Evolutionary conservation across 1,284 basidiomycete genomes (phyloP), one percentile per base, ranked within the genome.

Genomic region (Ceratobasidium sp.): DNA sequence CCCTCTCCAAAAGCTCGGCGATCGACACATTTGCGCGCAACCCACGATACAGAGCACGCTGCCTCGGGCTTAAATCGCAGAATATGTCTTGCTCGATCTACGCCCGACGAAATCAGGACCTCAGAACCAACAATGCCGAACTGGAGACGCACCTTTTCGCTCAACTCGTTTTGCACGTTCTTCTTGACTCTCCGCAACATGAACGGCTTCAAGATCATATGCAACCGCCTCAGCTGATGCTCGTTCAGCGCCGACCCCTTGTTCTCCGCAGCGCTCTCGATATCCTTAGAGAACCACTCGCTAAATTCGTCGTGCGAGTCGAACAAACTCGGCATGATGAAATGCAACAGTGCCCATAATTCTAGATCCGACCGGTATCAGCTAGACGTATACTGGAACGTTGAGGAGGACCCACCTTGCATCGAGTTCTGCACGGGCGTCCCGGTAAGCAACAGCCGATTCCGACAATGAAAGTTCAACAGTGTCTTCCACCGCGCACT

Each of bases 221-320:
- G 98, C 76, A 99, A 84, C 73, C 98, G 91, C 74, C 96, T 90
- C 50, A 99, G 86, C 82, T 99, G 98, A 82, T 98, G 93, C 81
- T 98, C 97, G 82, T 98, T 99, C 79, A 99, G 87, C 79, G 92
- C 93, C 81, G 91, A 91, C 79, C 95, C 95, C 82, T 96, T 96
- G 84, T 96, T 94, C 29, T 85, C 85, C 87, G 86, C 96, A 22
- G 94, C 94, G 81, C 94, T 97, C 85, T 99, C 98, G 75, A 99
- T 99, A 81, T 99, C 98, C 83, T 99, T 99, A 29, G 97, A 98
- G 85, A 99, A 99, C 98, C 98, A 99, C 83, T 99, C 98, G 82
- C 94, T 96, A 86, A 99, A 99, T 84, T 99, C 98, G 81, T 99
- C 97, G 81, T 99, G 97, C 45, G 97, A 99, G 83, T 99, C 98